Conservation (phyloP, 129 eudicot species). For the Cynara cardunculus region DNA sequence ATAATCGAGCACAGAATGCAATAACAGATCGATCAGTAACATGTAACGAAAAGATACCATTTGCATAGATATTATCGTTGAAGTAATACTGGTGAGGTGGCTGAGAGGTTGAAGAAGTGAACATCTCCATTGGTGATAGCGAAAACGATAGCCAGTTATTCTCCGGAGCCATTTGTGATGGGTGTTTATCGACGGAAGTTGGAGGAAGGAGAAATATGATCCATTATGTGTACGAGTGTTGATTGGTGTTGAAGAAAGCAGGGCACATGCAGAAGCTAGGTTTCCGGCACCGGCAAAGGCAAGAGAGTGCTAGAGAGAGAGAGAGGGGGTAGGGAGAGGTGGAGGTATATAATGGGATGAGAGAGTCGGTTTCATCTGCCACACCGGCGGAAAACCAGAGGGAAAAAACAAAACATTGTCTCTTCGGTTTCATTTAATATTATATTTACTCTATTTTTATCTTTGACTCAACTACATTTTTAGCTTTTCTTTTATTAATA, state of each 20-base stretch:
- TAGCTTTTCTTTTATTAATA: background rate
- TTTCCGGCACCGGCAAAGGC: conserved; percentile 34
- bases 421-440: conserved; percentile 27
- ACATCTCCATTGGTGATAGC: conserved; percentile 68
- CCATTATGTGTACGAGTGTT: no score
- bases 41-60: conserved; percentile 25
- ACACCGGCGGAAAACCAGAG: conserved; percentile 81
- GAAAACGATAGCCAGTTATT: conserved; percentile 67
- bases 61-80: conserved; percentile 64
- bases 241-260: background rate
- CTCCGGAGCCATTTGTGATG: conserved; percentile 60
- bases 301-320: background rate
- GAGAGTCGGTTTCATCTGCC: conserved; percentile 79
- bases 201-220: background rate
- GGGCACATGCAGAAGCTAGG: conserved; percentile 36
- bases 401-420: conserved; percentile 40
- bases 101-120: conserved; percentile 39
- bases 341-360: conserved; percentile 72
- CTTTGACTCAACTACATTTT: conserved; percentile 6
- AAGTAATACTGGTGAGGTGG: conserved; percentile 51
- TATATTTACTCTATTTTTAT: background rate
- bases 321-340: conserved; percentile 33
- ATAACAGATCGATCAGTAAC: background rate
- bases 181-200: background rate
- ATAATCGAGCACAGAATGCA: background rate